phyloP scores from a whole-genome alignment of 257 asterid genomes.

The Craterostigma plantagineum region DNA sequence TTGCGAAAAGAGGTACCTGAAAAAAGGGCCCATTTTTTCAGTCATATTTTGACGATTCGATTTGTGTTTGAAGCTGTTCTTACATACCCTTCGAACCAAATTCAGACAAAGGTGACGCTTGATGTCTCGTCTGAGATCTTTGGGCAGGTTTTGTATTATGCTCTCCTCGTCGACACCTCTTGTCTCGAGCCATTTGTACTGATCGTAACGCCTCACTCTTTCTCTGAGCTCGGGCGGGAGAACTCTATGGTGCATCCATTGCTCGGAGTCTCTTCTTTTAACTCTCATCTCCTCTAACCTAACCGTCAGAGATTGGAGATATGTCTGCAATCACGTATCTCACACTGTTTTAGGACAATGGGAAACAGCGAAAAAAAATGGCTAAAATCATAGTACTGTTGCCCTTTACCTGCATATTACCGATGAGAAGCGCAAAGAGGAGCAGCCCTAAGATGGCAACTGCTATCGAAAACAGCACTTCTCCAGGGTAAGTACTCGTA shows the following conservation, averaged over 20 bases:
- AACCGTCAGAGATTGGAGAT: slow-evolving; percentile 82
- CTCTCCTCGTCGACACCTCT: slow-evolving; percentile 89
- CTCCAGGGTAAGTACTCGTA: slow-evolving; percentile 84
- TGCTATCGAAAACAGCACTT: slow-evolving; percentile 68
- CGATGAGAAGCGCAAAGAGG: slow-evolving; percentile 88
- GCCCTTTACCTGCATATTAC: slow-evolving; percentile 99
- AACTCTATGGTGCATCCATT: slow-evolving; percentile 96
- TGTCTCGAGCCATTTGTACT: slow-evolving; percentile 85
- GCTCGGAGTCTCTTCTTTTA: slow-evolving; percentile 85
- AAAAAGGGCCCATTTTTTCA: not conserved
- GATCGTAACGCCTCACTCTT: slow-evolving; percentile 82
- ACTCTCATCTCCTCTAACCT: slow-evolving; percentile 93
- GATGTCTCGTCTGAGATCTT: slow-evolving; percentile 82
- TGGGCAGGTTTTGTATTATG: slow-evolving; percentile 74
- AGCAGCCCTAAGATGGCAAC: slow-evolving; percentile 70
- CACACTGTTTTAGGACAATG: too few relatives aligned
- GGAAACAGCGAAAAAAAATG: too few relatives aligned
- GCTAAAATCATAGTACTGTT: too few relatives aligned
- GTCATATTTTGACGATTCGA: too few relatives aligned
- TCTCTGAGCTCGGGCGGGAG: slow-evolving; percentile 77
- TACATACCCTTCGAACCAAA: slow-evolving; percentile 70
- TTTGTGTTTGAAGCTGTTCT: not conserved
- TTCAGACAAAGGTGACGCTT: slow-evolving; percentile 84
- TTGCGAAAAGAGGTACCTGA: slow-evolving; percentile 92
- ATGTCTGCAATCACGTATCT: slow-evolving; percentile 67